Evolutionary conservation across 2,329 filamentous ascomycete species (phyloP), one percentile per base, ranked within the genome.

Genomic region (Xylaria sp.): DNA sequence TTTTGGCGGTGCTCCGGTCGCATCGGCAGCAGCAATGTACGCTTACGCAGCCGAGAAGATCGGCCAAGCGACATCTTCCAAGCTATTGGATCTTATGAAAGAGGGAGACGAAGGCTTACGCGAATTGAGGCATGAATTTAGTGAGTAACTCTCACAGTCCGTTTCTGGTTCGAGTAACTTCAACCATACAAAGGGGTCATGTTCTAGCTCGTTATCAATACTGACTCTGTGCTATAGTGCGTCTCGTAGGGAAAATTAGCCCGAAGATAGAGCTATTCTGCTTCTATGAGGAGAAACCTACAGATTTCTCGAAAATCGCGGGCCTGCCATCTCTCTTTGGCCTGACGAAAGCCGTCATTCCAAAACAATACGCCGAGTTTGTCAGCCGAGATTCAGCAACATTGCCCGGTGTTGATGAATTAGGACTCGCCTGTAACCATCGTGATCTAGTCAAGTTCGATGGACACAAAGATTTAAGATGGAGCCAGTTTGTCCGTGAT

Each of bases 361-460:
- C 79, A 3, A 78, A 79, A 64, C 76, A 78, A 37, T 73, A 77
- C 39, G 79, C 79, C 3, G 79, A 82, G 18, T 81, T 83, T 44
- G 82, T 84, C 1, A 81, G 76, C 0, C 73, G 76, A 54, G 80
- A 83, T n/a, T 83, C 82, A 0, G 81, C 82, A 9, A 81, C 77
- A 0, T 71, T 83, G 5, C 78, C 76, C 0, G 81, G 81, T 5
- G 77, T 80, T 51, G 78, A 80, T 5, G 72, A 76, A 3, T 72
- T 79, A 54, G 82, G 80, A 0, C 65, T 83, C 7, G 80, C 79
- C 1, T 75, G 76, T 34, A 81, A 79, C 25, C 82, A 84, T 62
- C 76, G 82, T 31, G 78, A 82, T 57, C 75, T 83, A 4, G 81
- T 83, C 69, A 83, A 82, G 62, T 83, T 83, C 20, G 78, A 82